A percentile compares a stretch with the other conserved stretches of the same genome.
phyloP scores from a whole-genome alignment of 2,329 filamentous ascomycete species.

The Cladophialophora exuberans region DNA sequence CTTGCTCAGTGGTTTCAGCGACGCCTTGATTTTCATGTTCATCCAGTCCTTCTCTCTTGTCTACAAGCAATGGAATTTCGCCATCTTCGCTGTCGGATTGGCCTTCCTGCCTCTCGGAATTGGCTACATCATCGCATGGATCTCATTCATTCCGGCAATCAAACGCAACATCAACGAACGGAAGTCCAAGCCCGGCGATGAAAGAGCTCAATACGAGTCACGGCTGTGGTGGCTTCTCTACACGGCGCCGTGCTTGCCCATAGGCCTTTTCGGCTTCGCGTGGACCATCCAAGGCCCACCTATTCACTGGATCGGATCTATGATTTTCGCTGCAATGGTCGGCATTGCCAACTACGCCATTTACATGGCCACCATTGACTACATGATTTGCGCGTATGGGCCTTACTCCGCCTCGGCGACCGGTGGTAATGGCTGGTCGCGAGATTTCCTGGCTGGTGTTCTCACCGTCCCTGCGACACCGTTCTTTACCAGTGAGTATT shows the following conservation, averaged over 20 bases:
- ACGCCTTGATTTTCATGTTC: conserved; percentile 69
- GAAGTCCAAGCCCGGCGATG: conserved; percentile 51
- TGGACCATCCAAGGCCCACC: conserved; percentile 61
- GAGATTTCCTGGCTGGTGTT: conserved; percentile 67
- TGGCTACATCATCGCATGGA: conserved; percentile 64
- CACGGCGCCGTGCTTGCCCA: conserved; percentile 61
- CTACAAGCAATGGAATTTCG: conserved; percentile 64
- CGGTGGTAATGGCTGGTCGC: conserved; percentile 67
- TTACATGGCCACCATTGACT: conserved; percentile 69
- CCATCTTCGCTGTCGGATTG: conserved; percentile 51
- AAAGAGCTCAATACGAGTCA: conserved; percentile 66
- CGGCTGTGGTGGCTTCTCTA: conserved; percentile 65
- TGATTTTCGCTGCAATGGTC: conserved; percentile 63
- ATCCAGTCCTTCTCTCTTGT: conserved; percentile 65
- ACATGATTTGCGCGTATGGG: conserved; percentile 68
- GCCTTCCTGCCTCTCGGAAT: conserved; percentile 60
- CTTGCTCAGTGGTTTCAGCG: conserved; percentile 66
- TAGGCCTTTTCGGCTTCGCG: conserved; percentile 67
- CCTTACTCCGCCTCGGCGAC: conserved; percentile 68
- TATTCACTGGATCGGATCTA: conserved; percentile 64
- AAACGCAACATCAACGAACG: conserved; percentile 52
- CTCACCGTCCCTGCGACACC: conserved; percentile 65
- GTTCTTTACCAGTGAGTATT: conserved; percentile 45
- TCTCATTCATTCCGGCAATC: conserved; percentile 61
- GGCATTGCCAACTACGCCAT: conserved; percentile 67